Conservation (phyloP, 2,329 filamentous ascomycete species). For the Hypocreales sp. region DNA sequence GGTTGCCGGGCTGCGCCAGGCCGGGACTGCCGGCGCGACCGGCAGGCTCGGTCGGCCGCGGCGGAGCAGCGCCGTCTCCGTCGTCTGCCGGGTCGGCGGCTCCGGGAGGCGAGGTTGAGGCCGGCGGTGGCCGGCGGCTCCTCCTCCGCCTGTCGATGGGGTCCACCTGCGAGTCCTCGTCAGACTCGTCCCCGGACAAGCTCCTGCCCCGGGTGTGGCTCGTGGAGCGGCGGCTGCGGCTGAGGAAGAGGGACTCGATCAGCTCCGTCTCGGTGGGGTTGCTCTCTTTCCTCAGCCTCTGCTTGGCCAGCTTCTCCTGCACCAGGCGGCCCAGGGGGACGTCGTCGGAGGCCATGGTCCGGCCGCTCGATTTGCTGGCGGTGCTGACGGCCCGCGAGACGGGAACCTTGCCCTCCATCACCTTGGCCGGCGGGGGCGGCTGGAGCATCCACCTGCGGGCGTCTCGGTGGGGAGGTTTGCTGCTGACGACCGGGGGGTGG, state of each 20-base stretch:
- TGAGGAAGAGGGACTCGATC: constrained; percentile 24
- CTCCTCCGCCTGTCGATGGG: constrained; percentile 12
- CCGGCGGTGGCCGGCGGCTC: constrained; percentile 12
- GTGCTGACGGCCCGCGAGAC: constrained; percentile 48
- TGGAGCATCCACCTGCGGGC: constrained; percentile 86
- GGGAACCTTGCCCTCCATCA: constrained; percentile 78
- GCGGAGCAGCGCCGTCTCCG: constrained; percentile 12
- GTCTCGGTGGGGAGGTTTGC: constrained; percentile 50
- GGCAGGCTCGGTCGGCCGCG: constrained; percentile 10
- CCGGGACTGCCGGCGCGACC: constrained; percentile 14
- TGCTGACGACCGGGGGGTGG: constrained; percentile 71
- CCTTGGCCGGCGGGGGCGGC: constrained; percentile 72
- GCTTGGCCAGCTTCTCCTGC: constrained; percentile 28
- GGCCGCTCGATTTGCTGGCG: constrained; percentile 32
- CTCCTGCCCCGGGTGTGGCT: constrained; percentile 19
- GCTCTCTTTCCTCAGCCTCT: constrained; percentile 27
- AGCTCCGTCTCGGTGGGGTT: constrained; percentile 26
- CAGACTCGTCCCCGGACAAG: constrained; percentile 20
- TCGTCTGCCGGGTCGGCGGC: constrained; percentile 18
- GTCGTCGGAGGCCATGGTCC: constrained; percentile 25
- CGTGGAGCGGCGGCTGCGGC: constrained; percentile 14
- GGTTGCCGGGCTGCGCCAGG: no score
- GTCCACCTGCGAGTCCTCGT: constrained; percentile 17
- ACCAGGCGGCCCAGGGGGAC: constrained; percentile 25
- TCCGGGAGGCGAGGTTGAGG: constrained; percentile 13